phyloP scores from a whole-genome alignment of 78 protist species.

The Dictyostelium intermedium region DNA sequence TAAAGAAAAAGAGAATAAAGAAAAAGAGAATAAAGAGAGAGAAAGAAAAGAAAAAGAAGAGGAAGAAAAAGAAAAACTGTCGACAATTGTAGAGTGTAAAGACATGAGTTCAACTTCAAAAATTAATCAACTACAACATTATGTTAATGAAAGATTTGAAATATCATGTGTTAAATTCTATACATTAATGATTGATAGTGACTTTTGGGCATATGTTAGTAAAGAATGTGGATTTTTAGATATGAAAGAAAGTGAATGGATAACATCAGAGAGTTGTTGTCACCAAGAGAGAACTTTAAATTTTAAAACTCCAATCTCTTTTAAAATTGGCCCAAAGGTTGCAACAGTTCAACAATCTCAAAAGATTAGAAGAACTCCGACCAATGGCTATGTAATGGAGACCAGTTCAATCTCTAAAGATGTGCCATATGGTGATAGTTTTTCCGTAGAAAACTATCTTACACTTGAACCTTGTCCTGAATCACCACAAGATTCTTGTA shows the following conservation, averaged over 20 bases:
- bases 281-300: constrained; percentile 42
- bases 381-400: constrained; percentile 70
- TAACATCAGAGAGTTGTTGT: constrained; percentile 6
- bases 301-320: constrained; percentile 65
- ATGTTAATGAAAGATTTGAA: constrained; percentile 39
- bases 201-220: constrained; percentile 41
- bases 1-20: background rate
- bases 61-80: background rate
- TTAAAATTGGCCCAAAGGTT: constrained; percentile 71
- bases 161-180: constrained; percentile 34
- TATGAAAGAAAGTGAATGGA: constrained; percentile 57
- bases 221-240: constrained; percentile 60
- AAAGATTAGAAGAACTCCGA: constrained; percentile 46
- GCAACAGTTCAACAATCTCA: constrained; percentile 42
- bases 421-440: constrained; percentile 66
- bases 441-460: constrained; percentile 58
- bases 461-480: constrained; percentile 27
- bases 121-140: constrained; percentile 16
- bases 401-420: constrained; percentile 44
- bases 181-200: constrained; percentile 35
- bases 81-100: constrained; percentile 37
- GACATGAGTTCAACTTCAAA: constrained; percentile 41
- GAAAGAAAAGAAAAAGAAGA: background rate
- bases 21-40: background rate
- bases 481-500: background rate